Evolutionary conservation across 768 basidiomycete species (phyloP).

Genomic region (Termitomyces sp.): DNA sequence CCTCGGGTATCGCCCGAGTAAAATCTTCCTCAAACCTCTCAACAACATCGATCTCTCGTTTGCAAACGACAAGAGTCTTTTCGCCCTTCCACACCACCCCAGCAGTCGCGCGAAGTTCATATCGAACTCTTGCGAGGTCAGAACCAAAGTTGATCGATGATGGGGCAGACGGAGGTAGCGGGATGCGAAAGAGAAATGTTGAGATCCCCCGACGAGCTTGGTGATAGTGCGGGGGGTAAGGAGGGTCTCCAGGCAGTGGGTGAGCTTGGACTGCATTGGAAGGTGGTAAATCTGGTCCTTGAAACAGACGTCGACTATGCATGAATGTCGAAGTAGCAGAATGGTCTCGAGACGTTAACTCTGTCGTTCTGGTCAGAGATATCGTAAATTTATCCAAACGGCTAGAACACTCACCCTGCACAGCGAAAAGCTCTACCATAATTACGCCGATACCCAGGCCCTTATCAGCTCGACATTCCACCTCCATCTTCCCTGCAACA

Average conservation of each 20-base stretch:
- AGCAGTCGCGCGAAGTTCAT: conserved; percentile 72
- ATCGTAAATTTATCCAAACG: background rate
- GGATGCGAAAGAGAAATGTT: conserved; percentile 80
- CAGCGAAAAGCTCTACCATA: conserved; percentile 74
- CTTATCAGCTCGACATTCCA: conserved; percentile 75
- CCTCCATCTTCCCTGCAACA: conserved; percentile 74
- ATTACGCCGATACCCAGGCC: conserved; percentile 73
- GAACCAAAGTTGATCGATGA: conserved; percentile 70
- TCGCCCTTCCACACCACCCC: conserved; percentile 78
- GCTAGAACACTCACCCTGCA: conserved; percentile 52
- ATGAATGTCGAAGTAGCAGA: conserved; percentile 79
- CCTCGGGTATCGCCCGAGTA: conserved; percentile 47
- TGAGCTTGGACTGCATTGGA: conserved; percentile 79
- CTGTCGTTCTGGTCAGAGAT: conserved; percentile 34
- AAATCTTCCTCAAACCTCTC: conserved; percentile 47
- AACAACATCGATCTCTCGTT: conserved; percentile 61
- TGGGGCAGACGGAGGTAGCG: conserved; percentile 64
- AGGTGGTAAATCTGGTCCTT: conserved; percentile 78
- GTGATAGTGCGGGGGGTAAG: conserved; percentile 63
- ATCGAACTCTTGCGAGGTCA: conserved; percentile 65
- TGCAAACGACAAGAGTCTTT: conserved; percentile 63
- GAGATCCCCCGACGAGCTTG: conserved; percentile 75
- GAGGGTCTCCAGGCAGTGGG: conserved; percentile 54
- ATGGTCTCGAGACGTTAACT: conserved; percentile 75
- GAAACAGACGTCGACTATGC: conserved; percentile 69